These are phyloP conservation scores for Russula olivacea DNA, from an alignment of 768 basidiomycete genomes.

Conservation along the genomic window DNA sequence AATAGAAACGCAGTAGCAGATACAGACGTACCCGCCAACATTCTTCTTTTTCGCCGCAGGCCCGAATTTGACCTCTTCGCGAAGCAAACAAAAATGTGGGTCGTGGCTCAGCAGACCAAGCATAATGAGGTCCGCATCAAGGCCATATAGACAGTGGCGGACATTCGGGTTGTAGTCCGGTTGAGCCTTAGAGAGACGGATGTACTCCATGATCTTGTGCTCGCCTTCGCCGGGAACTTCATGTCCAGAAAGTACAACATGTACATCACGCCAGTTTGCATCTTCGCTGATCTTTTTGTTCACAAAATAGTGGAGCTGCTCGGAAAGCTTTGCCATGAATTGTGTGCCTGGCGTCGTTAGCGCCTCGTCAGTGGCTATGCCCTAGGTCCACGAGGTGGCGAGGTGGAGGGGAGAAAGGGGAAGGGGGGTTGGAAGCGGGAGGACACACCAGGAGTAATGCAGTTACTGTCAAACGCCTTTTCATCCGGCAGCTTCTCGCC, in stretches of 20 bases:
- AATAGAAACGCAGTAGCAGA: not conserved
- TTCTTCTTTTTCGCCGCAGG: conserved; percentile 69
- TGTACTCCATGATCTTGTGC: conserved; percentile 99
- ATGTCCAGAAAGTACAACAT: conserved; percentile 93
- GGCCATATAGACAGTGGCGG: conserved; percentile 95
- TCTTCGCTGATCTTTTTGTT: conserved; percentile 99
- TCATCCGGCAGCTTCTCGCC: conserved; percentile 89
- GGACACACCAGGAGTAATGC: conserved; percentile 88
- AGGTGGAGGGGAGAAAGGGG: not conserved
- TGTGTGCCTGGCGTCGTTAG: conserved; percentile 58
- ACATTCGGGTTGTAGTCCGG: conserved; percentile 95
- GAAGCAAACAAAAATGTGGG: conserved; percentile 94
- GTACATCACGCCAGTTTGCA: conserved; percentile 86
- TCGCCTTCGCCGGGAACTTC: conserved; percentile 99
- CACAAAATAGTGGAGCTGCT: conserved; percentile 90
- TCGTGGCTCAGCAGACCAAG: conserved; percentile 94
- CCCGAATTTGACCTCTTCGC: conserved; percentile 98
- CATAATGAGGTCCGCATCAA: conserved; percentile 99
- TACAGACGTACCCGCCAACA: conserved; percentile 41
- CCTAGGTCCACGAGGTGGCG: not conserved
- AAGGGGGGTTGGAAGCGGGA: not conserved
- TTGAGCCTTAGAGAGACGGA: conserved; percentile 89
- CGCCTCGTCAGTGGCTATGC: not conserved
- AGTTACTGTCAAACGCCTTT: conserved; percentile 98
- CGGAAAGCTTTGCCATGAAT: conserved; percentile 92